Conservation (phyloP, 2,329 filamentous ascomycete genomes). For the Coniochaeta sp. region DNA sequence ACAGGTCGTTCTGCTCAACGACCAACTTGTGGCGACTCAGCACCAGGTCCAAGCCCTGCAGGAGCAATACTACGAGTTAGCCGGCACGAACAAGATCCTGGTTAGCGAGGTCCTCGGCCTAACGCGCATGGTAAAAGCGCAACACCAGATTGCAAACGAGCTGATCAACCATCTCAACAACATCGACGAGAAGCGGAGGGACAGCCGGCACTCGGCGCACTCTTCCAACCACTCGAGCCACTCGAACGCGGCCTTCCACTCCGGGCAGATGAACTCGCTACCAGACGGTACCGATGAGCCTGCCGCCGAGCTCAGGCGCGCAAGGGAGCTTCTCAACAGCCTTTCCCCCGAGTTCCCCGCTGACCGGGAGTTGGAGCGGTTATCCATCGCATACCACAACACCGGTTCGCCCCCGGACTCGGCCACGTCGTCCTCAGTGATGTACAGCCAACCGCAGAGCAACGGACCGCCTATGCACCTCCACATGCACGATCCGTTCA, state of each 20-base stretch:
- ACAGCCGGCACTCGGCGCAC: slow-evolving; percentile 29
- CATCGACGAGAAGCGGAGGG: slow-evolving; percentile 36
- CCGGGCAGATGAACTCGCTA: slow-evolving; percentile 30
- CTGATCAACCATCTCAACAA: slow-evolving; percentile 49
- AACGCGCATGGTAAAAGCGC: slow-evolving; percentile 53
- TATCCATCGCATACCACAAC: slow-evolving; percentile 44
- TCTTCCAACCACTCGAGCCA: slow-evolving; percentile 26
- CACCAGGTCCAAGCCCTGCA: slow-evolving; percentile 86
- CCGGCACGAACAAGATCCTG: slow-evolving; percentile 54
- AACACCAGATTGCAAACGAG: slow-evolving; percentile 51
- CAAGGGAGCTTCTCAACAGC: slow-evolving; percentile 48
- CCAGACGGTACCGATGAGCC: slow-evolving; percentile 40
- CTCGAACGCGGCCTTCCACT: slow-evolving; percentile 31
- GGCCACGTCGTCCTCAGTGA: slow-evolving; percentile 36
- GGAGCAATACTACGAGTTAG: slow-evolving; percentile 74
- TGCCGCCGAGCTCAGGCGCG: slow-evolving; percentile 45
- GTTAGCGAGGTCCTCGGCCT: slow-evolving; percentile 54
- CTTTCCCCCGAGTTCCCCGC: slow-evolving; percentile 44
- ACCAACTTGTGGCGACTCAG: slow-evolving; percentile 82
- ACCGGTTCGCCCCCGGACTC: slow-evolving; percentile 47
- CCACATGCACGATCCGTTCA: slow-evolving; percentile 42
- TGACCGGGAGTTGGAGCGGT: slow-evolving; percentile 48
- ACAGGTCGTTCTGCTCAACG: slow-evolving; percentile 83
- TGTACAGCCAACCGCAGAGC: slow-evolving; percentile 42
- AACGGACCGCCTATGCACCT: slow-evolving; percentile 29